Conservation (phyloP, 805 yeast genomes). For the Lipomyces sp. region DNA sequence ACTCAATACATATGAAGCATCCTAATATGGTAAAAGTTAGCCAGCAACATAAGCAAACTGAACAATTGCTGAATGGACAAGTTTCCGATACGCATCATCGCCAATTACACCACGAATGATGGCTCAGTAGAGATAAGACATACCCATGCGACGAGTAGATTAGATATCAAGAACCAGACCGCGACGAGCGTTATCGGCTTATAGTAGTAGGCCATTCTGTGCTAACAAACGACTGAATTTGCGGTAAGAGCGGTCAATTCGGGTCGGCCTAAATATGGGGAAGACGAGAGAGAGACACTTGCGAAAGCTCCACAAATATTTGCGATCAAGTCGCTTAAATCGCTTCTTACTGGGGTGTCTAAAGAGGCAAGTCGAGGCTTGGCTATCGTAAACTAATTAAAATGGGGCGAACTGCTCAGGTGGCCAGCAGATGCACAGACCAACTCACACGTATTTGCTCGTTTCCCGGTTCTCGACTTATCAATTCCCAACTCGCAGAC, state of each 20-base stretch:
- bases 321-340: too few species aligned
- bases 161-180: constrained; percentile 28
- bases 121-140: neutral
- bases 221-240: neutral
- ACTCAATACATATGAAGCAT: constrained; percentile 27
- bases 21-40: constrained; percentile 15
- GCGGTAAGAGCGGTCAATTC: neutral
- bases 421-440: too few species aligned
- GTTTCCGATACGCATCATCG: too few species aligned
- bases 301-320: neutral
- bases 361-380: too few species aligned
- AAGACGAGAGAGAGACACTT: neutral
- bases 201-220: constrained; percentile 26
- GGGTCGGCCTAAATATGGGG: neutral
- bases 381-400: too few species aligned
- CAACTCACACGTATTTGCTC: too few species aligned
- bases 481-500: too few species aligned
- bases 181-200: constrained; percentile 23
- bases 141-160: constrained; percentile 32
- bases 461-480: too few species aligned
- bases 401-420: too few species aligned
- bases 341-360: too few species aligned
- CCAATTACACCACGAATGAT: neutral
- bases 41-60: neutral
- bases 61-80: too few species aligned